A percentile compares a stretch with the other conserved stretches of the same genome.
phyloP scores from a whole-genome alignment of 805 yeast genomes.

The Candida dajiaensis region DNA sequence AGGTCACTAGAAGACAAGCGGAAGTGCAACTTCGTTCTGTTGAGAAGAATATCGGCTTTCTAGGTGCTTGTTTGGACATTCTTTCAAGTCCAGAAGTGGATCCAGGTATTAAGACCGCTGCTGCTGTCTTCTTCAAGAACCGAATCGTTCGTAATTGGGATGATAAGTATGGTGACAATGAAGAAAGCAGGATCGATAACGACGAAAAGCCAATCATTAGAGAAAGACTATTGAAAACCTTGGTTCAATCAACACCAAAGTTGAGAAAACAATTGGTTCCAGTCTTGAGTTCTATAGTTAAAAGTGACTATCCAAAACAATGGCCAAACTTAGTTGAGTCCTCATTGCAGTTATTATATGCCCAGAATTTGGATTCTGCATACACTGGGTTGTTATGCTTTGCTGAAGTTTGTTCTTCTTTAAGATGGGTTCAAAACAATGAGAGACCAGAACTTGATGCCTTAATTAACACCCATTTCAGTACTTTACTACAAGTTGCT shows the following conservation, averaged over 20 bases:
- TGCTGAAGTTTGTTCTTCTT: slow-evolving; percentile 62
- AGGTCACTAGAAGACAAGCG: slow-evolving; percentile 54
- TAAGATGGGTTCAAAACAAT: slow-evolving; percentile 63
- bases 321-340: slow-evolving; percentile 52
- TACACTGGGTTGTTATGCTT: slow-evolving; percentile 68
- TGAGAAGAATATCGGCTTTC: slow-evolving; percentile 60
- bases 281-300: slow-evolving; percentile 46
- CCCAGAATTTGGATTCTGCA: slow-evolving; percentile 36
- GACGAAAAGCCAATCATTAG: slow-evolving; percentile 74
- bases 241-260: slow-evolving; percentile 42
- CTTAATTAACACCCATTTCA: slow-evolving; percentile 53
- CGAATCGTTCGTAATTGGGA: slow-evolving; percentile 62
- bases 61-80: slow-evolving; percentile 78
- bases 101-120: slow-evolving; percentile 53
- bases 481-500: slow-evolving; percentile 61
- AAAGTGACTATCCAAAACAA: slow-evolving; percentile 40
- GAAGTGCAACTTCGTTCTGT: slow-evolving; percentile 60
- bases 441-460: slow-evolving; percentile 47
- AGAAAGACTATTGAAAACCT: slow-evolving; percentile 59
- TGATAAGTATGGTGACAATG: slow-evolving; percentile 22
- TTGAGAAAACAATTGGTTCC: slow-evolving; percentile 41
- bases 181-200: slow-evolving; percentile 38
- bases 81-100: slow-evolving; percentile 47
- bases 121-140: slow-evolving; percentile 82
- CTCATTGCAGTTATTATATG: slow-evolving; percentile 39